phyloP scores from a whole-genome alignment of 257 asterid species.

The Nicotiana paniculata region DNA sequence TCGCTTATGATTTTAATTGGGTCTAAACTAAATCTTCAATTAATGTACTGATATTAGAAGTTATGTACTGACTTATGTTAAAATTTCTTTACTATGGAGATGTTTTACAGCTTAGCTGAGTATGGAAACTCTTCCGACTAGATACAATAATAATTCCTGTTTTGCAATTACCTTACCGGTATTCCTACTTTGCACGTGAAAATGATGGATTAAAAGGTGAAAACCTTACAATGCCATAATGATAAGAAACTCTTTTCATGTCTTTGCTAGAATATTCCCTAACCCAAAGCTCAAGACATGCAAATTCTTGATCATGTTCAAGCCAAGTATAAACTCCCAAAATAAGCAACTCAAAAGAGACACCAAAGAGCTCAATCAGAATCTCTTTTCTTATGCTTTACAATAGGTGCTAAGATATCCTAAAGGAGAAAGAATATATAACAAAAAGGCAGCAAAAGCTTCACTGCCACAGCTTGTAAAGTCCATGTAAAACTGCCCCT shows the following conservation, averaged over 20 bases:
- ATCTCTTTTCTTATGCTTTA: slow-evolving; percentile 31
- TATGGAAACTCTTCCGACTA: no score
- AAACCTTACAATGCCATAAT: slow-evolving; percentile 25
- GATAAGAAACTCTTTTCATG: neutral
- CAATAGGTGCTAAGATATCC: slow-evolving; percentile 38
- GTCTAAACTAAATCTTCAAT: no score
- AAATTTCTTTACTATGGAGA: no score
- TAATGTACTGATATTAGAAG: no score
- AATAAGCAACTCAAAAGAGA: slow-evolving; percentile 15
- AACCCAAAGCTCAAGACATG: slow-evolving; percentile 31
- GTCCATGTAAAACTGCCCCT: slow-evolving; percentile 22
- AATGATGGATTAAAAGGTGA: neutral
- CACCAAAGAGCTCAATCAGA: slow-evolving; percentile 5
- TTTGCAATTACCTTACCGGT: no score
- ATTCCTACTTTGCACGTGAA: neutral
- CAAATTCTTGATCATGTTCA: slow-evolving; percentile 30
- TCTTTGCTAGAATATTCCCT: slow-evolving; percentile 25
- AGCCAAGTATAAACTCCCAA: slow-evolving; percentile 50
- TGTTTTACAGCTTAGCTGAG: no score
- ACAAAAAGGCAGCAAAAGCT: slow-evolving; percentile 35
- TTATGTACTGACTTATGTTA: no score
- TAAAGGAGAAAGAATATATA: slow-evolving; percentile 14
- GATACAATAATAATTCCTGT: no score
- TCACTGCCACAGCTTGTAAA: slow-evolving; percentile 35
- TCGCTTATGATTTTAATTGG: no score